Conservation (phyloP, 768 basidiomycete genomes). For the Termitomyces sp. region DNA sequence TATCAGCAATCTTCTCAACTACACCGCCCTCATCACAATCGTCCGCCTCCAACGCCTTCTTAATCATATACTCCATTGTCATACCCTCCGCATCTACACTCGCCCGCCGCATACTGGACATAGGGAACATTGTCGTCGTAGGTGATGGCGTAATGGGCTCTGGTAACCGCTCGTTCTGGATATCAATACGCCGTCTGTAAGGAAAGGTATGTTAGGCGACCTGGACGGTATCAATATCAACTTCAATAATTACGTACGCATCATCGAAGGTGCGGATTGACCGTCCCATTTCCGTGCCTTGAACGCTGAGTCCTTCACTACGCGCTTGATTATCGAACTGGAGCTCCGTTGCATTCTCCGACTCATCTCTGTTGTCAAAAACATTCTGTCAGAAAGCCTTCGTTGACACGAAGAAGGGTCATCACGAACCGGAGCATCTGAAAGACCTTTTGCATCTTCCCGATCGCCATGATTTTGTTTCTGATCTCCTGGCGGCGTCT, state of each 20-base stretch:
- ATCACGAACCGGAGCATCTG: constrained; percentile 74
- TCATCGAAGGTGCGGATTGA: constrained; percentile 71
- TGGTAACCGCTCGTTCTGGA: constrained; percentile 72
- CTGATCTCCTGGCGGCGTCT: constrained; percentile 74
- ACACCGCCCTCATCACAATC: constrained; percentile 41
- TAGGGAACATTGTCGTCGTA: constrained; percentile 44
- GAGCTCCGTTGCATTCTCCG: constrained; percentile 74
- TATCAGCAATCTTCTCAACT: constrained; percentile 58
- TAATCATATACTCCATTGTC: constrained; percentile 63
- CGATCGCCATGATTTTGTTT: constrained; percentile 92
- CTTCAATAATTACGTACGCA: constrained; percentile 41
- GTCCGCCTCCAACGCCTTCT: constrained; percentile 56
- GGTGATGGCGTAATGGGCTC: constrained; percentile 32
- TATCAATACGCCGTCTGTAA: constrained; percentile 61
- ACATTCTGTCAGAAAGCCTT: neutral
- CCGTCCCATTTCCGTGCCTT: constrained; percentile 50
- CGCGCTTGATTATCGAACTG: constrained; percentile 23
- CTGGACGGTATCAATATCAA: neutral
- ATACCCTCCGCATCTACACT: constrained; percentile 37
- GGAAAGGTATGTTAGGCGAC: neutral
- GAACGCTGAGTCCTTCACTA: constrained; percentile 54
- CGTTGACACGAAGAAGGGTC: neutral
- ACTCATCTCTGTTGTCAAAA: constrained; percentile 52
- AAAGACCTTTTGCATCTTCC: constrained; percentile 87
- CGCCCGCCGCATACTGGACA: constrained; percentile 53